These are phyloP conservation scores for Cynara cardunculus DNA, from an alignment of 129 eudicot species.

Conservation along the genomic window DNA sequence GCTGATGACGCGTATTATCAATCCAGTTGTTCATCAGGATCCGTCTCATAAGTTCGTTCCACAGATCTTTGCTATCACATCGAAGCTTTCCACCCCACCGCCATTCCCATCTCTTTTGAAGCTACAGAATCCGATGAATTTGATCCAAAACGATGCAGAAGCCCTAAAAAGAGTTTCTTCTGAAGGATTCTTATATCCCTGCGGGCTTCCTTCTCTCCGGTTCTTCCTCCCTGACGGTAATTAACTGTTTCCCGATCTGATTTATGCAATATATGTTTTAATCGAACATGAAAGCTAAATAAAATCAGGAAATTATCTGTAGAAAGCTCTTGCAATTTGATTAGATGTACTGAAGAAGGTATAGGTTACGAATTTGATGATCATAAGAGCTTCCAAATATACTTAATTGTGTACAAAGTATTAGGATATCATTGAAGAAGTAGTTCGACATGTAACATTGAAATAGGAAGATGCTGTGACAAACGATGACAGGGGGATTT, in stretches of 20 bases:
- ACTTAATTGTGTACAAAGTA: not conserved
- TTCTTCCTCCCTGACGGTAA: constrained; percentile 90
- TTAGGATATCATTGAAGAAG: not conserved
- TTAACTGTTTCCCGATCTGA: constrained; percentile 10
- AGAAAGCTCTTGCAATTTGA: not conserved
- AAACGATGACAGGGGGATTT: not conserved
- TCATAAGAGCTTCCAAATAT: not conserved
- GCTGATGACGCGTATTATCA: constrained; percentile 38
- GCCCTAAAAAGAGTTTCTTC: constrained; percentile 23
- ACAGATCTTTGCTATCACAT: constrained; percentile 22
- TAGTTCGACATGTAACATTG: not conserved
- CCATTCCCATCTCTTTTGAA: constrained; percentile 34
- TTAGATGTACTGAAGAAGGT: not conserved
- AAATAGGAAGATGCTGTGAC: not conserved
- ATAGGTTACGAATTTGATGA: not conserved
- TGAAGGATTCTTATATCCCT: constrained; percentile 54
- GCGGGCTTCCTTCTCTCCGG: constrained; percentile 65
- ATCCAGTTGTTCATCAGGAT: constrained; percentile 10
- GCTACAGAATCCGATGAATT: constrained; percentile 17
- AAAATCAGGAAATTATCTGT: not conserved
- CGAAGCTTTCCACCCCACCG: constrained; percentile 30
- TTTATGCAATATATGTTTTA: not conserved
- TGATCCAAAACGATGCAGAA: constrained; percentile 42
- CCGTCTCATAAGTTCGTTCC: constrained; percentile 26
- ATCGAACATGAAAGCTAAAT: not conserved